Percentiles rank a stretch among this genome's conserved stretches.
phyloP scores from a whole-genome alignment of 169 alveolate genomes.

The Plasmodium falciparum region DNA sequence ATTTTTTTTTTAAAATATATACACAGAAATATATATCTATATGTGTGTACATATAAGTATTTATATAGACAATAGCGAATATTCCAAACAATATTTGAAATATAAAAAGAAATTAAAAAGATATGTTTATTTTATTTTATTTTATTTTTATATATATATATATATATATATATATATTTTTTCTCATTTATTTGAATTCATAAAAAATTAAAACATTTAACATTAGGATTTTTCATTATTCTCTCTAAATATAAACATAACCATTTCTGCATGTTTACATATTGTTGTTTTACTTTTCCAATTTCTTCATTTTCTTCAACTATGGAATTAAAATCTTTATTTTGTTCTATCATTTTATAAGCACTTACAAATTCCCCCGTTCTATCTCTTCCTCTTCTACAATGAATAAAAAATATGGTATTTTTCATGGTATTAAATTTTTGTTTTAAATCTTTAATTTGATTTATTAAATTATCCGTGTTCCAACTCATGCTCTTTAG shows the following conservation, averaged over 20 bases:
- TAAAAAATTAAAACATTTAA: constrained; percentile 22
- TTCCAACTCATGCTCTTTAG: constrained; percentile 40
- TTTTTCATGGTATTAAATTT: constrained; percentile 38
- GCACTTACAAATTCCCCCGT: constrained; percentile 65
- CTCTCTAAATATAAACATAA: constrained; percentile 49
- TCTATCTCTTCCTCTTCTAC: constrained; percentile 69
- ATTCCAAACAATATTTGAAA: too few relatives aligned
- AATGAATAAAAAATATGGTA: constrained; percentile 50
- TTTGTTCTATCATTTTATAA: constrained; percentile 37
- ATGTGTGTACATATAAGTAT: too few relatives aligned
- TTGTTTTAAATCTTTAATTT: constrained; percentile 7
- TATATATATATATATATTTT: too few relatives aligned
- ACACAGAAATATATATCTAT: too few relatives aligned
- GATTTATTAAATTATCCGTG: constrained; percentile 20
- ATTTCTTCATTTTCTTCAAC: constrained; percentile 32
- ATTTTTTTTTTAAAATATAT: too few relatives aligned
- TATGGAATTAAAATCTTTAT: constrained; percentile 8
- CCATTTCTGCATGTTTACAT: constrained; percentile 54
- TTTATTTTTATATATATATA: too few relatives aligned
- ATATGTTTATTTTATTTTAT: too few relatives aligned
- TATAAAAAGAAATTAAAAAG: too few relatives aligned
- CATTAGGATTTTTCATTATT: constrained; percentile 8
- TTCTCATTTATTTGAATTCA: too few relatives aligned
- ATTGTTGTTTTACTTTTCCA: constrained; percentile 15
- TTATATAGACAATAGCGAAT: too few relatives aligned